Evolutionary conservation across 768 basidiomycete species (phyloP).

Genomic region (Crepidotus variabilis): DNA sequence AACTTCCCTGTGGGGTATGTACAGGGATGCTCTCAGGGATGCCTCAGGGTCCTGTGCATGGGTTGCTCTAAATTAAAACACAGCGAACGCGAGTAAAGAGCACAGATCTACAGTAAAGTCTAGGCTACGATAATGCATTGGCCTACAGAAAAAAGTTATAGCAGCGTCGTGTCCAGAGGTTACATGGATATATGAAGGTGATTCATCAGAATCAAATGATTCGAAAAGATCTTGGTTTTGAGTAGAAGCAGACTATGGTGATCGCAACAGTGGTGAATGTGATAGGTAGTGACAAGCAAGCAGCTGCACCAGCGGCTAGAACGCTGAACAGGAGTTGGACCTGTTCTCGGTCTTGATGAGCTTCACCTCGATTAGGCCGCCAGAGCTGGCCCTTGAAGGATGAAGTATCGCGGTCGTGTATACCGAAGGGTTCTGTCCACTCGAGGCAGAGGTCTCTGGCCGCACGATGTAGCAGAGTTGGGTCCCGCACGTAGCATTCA

Average conservation of each 20-base stretch:
- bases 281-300: constrained; percentile 29
- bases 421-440: constrained; percentile 21
- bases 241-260: constrained; percentile 39
- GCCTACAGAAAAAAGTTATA: neutral
- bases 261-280: constrained; percentile 33
- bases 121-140: too few species aligned
- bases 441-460: constrained; percentile 27
- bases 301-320: constrained; percentile 21
- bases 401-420: constrained; percentile 7
- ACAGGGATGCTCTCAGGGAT: too few species aligned
- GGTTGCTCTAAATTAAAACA: too few species aligned
- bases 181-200: neutral
- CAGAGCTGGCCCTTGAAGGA: constrained; percentile 8
- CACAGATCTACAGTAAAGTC: too few species aligned
- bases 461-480: constrained; percentile 21
- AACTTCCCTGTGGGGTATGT: too few species aligned
- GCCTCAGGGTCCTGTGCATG: too few species aligned
- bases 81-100: too few species aligned
- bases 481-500: constrained; percentile 8
- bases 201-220: constrained; percentile 21
- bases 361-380: constrained; percentile 8
- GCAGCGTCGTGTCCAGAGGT: neutral
- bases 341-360: constrained; percentile 4
- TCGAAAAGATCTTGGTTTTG: constrained; percentile 30
- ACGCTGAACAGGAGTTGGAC: constrained; percentile 13